phyloP scores from a whole-genome alignment of 495 filamentous ascomycete genomes.

The Xeromyces bisporus region DNA sequence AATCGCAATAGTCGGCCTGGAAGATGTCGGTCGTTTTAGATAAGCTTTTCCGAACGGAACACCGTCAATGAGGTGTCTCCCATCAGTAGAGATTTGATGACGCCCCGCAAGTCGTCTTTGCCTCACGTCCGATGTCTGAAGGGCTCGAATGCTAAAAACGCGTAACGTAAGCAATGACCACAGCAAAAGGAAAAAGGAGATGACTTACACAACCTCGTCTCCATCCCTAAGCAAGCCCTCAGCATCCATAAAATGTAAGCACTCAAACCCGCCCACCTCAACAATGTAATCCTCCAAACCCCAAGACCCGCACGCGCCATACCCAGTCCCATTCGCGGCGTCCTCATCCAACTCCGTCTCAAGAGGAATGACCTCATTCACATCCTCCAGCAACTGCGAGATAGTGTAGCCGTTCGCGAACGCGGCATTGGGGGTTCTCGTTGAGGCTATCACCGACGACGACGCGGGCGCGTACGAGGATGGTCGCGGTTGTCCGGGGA shows the following conservation, averaged over 20 bases:
- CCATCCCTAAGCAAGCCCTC: slow-evolving; percentile 57
- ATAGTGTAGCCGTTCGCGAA: slow-evolving; percentile 48
- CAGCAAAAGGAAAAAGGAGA: background rate
- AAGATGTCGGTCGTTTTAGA: slow-evolving; percentile 33
- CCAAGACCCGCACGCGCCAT: slow-evolving; percentile 41
- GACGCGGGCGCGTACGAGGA: slow-evolving; percentile 11
- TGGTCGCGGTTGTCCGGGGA: slow-evolving; percentile 12
- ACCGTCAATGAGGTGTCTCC: slow-evolving; percentile 76
- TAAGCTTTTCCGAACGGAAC: slow-evolving; percentile 70
- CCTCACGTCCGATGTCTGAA: slow-evolving; percentile 58
- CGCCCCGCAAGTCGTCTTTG: slow-evolving; percentile 61
- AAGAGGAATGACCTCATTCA: slow-evolving; percentile 71
- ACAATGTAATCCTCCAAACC: slow-evolving; percentile 89
- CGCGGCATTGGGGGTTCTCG: slow-evolving; percentile 25
- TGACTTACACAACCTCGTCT: slow-evolving; percentile 63
- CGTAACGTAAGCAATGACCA: slow-evolving; percentile 2
- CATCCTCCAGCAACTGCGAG: slow-evolving; percentile 62
- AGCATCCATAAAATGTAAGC: slow-evolving; percentile 70
- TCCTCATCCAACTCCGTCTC: slow-evolving; percentile 41
- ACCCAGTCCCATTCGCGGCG: too few species aligned
- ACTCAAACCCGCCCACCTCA: slow-evolving; percentile 70
- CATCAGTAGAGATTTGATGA: slow-evolving; percentile 64
- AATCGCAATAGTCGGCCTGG: slow-evolving; percentile 52
- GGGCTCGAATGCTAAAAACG: slow-evolving; percentile 53
- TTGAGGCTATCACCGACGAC: slow-evolving; percentile 20